phyloP scores from a whole-genome alignment of 345 rosid species.

The Angophora floribunda region DNA sequence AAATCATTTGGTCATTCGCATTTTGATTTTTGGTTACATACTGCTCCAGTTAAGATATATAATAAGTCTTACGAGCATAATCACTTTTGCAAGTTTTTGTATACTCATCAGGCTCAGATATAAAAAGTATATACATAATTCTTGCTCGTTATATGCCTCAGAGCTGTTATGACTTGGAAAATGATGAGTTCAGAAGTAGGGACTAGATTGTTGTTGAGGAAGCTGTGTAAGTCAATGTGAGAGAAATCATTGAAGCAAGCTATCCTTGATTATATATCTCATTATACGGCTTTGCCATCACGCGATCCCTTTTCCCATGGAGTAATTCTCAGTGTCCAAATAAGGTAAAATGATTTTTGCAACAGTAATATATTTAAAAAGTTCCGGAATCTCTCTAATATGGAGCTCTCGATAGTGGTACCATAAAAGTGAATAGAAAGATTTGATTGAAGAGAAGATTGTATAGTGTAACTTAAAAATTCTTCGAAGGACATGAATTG shows the following conservation, averaged over 20 bases:
- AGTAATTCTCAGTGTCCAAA: not conserved
- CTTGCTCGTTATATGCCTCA: conserved; percentile 13
- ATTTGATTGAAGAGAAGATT: not conserved
- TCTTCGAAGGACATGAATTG: not conserved
- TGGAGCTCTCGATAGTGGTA: not conserved
- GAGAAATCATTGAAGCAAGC: conserved; percentile 28
- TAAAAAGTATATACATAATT: not conserved
- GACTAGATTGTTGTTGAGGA: conserved; percentile 60
- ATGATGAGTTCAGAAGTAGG: conserved; percentile 1
- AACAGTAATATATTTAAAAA: not conserved
- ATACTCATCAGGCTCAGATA: too few species aligned
- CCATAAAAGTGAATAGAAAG: not conserved
- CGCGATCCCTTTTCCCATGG: not conserved
- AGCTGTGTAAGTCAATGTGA: conserved; percentile 48
- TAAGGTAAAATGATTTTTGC: not conserved
- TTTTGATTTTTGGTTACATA: not conserved
- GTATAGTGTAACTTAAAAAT: not conserved
- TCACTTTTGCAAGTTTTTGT: not conserved
- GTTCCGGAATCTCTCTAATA: not conserved
- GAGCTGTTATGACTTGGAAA: conserved; percentile 35
- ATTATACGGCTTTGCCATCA: not conserved
- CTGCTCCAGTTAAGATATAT: not conserved
- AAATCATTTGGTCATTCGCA: not conserved
- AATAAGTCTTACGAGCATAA: not conserved
- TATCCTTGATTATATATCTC: conserved; percentile 22